phyloP scores from a whole-genome alignment of 2,329 filamentous ascomycete genomes.

The Exophiala bonariae region DNA sequence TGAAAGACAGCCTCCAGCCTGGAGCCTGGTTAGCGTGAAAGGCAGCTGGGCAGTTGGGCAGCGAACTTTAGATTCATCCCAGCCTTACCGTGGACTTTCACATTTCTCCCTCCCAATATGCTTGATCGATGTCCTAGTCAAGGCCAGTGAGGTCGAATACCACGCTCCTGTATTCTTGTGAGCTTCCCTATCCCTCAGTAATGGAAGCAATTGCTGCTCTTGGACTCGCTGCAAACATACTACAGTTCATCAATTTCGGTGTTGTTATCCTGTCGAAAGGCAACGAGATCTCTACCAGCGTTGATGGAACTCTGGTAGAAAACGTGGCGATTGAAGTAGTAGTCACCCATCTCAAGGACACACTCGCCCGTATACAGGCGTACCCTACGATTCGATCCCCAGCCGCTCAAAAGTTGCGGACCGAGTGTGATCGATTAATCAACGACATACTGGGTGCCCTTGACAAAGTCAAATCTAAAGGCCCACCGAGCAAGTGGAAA shows the following conservation, averaged over 20 bases:
- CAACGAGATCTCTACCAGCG: neutral
- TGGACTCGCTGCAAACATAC: constrained; percentile 11
- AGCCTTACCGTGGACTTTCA: too few relatives aligned
- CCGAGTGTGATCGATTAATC: neutral
- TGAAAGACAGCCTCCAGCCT: too few relatives aligned
- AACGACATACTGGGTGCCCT: neutral
- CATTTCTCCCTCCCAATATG: too few relatives aligned
- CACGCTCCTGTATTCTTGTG: too few relatives aligned
- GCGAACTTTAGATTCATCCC: too few relatives aligned
- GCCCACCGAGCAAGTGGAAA: neutral
- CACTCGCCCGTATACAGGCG: neutral
- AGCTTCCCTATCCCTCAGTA: too few relatives aligned
- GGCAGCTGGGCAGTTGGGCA: too few relatives aligned
- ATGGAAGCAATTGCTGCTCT: constrained; percentile 11
- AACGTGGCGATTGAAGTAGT: neutral
- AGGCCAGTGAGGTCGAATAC: too few relatives aligned
- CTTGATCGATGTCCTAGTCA: too few relatives aligned
- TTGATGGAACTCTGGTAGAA: neutral
- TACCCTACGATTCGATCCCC: neutral
- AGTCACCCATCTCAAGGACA: neutral
- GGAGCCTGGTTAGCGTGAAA: too few relatives aligned
- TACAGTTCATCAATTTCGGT: constrained; percentile 14
- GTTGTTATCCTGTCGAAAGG: neutral
- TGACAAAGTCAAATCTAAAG: neutral
- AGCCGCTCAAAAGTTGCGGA: neutral